These are phyloP conservation scores for Cladosporium sp. DNA, from an alignment of 2,329 filamentous ascomycete species.

Conservation along the genomic window DNA sequence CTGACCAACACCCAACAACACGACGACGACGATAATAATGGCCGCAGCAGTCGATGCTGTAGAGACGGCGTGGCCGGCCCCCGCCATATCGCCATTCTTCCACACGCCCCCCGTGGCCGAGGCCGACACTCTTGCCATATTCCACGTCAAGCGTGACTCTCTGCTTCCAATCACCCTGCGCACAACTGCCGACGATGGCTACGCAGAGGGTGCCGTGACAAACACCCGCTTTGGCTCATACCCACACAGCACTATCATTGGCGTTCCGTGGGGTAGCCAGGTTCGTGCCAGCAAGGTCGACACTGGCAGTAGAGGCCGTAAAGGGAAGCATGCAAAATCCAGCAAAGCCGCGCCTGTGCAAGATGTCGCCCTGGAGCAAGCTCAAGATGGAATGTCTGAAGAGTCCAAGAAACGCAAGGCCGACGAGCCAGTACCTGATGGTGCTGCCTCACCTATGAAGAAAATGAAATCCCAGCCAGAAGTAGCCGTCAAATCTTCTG, in stretches of 20 bases:
- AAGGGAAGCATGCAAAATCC: constrained; percentile 51
- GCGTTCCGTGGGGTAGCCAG: constrained; percentile 85
- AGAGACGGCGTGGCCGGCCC: not conserved
- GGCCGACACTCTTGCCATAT: constrained; percentile 67
- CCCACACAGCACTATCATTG: constrained; percentile 52
- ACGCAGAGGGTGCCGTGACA: constrained; percentile 50
- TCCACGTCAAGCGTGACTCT: constrained; percentile 84
- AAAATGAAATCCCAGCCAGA: constrained; percentile 31
- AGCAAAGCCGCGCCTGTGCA: constrained; percentile 34
- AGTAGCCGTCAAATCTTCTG: not conserved
- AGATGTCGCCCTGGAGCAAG: constrained; percentile 31
- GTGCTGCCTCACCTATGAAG: constrained; percentile 24
- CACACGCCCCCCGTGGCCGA: constrained; percentile 61
- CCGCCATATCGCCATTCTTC: constrained; percentile 58
- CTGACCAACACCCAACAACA: not conserved
- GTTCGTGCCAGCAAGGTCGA: constrained; percentile 85
- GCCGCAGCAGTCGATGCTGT: constrained; percentile 1
- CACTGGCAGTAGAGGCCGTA: constrained; percentile 80
- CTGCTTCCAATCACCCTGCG: constrained; percentile 66
- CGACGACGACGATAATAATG: not conserved
- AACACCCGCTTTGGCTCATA: constrained; percentile 90
- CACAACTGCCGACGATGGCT: constrained; percentile 35
- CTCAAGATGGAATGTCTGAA: constrained; percentile 23
- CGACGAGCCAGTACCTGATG: constrained; percentile 28
- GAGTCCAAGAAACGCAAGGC: constrained; percentile 42